Evolutionary conservation across 2,329 filamentous ascomycete genomes (phyloP).

Genomic region (Aspergillus brasiliensis): DNA sequence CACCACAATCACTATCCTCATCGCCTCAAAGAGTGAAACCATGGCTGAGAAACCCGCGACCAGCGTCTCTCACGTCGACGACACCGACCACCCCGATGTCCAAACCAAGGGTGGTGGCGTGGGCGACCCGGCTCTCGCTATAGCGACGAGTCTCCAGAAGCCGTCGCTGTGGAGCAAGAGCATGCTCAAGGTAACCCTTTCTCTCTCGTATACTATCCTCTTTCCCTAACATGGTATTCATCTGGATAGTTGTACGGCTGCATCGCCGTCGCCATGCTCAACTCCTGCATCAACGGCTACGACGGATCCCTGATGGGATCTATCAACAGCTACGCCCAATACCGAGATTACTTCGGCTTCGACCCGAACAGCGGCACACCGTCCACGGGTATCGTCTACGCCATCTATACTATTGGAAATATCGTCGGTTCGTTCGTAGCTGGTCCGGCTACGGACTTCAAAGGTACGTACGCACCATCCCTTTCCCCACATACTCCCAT

Average conservation of each 20-base stretch:
- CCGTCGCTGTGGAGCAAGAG: slow-evolving; percentile 40
- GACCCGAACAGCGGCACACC: slow-evolving; percentile 42
- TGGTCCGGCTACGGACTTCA: slow-evolving; percentile 47
- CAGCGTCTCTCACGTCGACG: slow-evolving; percentile 7
- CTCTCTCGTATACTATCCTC: background rate
- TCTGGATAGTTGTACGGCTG: slow-evolving; percentile 37
- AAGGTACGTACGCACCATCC: slow-evolving; percentile 28
- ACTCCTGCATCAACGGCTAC: slow-evolving; percentile 52
- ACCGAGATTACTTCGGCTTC: slow-evolving; percentile 48
- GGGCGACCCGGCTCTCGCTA: slow-evolving; percentile 33
- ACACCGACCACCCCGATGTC: slow-evolving; percentile 7
- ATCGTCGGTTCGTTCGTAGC: slow-evolving; percentile 51
- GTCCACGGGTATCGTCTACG: slow-evolving; percentile 50
- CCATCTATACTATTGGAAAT: slow-evolving; percentile 54
- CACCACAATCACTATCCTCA: background rate
- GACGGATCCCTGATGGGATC: slow-evolving; percentile 54
- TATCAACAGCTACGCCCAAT: slow-evolving; percentile 52
- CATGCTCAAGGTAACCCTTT: slow-evolving; percentile 45
- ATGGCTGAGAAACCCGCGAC: slow-evolving; percentile 6
- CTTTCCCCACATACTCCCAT: background rate
- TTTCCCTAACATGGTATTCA: background rate
- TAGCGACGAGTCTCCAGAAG: slow-evolving; percentile 36
- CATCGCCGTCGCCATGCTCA: slow-evolving; percentile 47
- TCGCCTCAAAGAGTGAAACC: background rate
- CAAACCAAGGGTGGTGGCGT: slow-evolving; percentile 19